Percentiles rank a stretch among this genome's conserved stretches.
These are phyloP conservation scores for Fennellomyces sp. DNA, from an alignment of 371 early-diverging fungal genomes.

Conservation along the genomic window DNA sequence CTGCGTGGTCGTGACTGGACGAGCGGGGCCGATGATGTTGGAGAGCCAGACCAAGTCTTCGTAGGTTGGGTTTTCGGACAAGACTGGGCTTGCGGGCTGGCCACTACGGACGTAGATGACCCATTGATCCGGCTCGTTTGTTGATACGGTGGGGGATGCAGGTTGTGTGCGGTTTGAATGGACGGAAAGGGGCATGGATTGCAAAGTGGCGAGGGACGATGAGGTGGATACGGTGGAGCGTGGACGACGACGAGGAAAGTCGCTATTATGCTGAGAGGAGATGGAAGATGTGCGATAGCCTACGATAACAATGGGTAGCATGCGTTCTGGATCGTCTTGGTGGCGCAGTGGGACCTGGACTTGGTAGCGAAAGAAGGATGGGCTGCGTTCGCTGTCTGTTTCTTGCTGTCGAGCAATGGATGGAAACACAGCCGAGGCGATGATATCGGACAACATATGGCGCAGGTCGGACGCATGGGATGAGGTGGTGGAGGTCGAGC, in stretches of 20 bases:
- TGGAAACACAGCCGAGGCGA: conserved; percentile 20
- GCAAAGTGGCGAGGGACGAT: conserved; percentile 27
- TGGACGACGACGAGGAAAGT: conserved; percentile 15
- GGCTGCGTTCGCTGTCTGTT: not conserved
- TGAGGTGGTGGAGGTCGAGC: conserved; percentile 26
- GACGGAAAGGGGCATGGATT: conserved; percentile 27
- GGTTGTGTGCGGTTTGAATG: conserved; percentile 20
- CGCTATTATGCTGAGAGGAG: conserved; percentile 3
- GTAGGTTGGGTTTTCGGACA: conserved; percentile 48
- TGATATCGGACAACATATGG: conserved; percentile 28
- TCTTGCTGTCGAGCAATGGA: conserved; percentile 10
- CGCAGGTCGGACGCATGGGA: conserved; percentile 22
- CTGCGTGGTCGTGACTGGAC: conserved; percentile 57
- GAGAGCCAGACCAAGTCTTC: conserved; percentile 64
- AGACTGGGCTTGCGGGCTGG: conserved; percentile 1
- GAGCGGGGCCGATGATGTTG: conserved; percentile 60
- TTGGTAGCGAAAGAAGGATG: conserved; percentile 3
- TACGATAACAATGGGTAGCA: conserved; percentile 22
- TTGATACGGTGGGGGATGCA: not conserved
- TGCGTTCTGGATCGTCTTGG: not conserved
- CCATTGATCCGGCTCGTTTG: conserved; percentile 30
- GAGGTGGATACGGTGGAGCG: conserved; percentile 26
- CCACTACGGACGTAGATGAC: conserved; percentile 41
- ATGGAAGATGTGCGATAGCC: conserved; percentile 22
- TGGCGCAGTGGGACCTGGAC: conserved; percentile 5